Conservation (phyloP, 352 stramenopile genomes). For the Globisporangium abappressorium region DNA sequence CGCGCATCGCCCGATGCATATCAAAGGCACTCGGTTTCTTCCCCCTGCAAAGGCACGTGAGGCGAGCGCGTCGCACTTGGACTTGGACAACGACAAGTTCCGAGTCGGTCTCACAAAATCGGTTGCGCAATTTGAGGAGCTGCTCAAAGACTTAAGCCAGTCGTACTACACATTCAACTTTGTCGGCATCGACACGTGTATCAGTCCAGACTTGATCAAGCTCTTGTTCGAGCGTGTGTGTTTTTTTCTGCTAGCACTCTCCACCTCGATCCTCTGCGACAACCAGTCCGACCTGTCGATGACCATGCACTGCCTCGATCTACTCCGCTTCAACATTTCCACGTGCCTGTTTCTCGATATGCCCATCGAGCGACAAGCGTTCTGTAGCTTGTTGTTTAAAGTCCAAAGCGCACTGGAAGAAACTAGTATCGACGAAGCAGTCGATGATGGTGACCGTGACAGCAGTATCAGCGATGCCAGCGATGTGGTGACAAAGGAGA, state of each 20-base stretch:
- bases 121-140: conserved; percentile 76
- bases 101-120: conserved; percentile 60
- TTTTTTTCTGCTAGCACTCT: conserved; percentile 91
- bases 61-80: conserved; percentile 35
- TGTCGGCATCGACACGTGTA: conserved; percentile 87
- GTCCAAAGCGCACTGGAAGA: conserved; percentile 62
- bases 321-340: conserved; percentile 79
- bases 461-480: background rate
- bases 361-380: conserved; percentile 69
- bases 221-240: conserved; percentile 92
- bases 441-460: background rate
- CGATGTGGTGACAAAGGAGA: background rate
- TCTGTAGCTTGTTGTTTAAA: conserved; percentile 73
- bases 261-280: conserved; percentile 81
- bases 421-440: conserved; percentile 7
- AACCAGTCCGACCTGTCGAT: conserved; percentile 74
- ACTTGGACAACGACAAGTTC: conserved; percentile 81
- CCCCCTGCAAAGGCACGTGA: conserved; percentile 41
- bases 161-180: conserved; percentile 89
- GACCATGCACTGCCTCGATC: conserved; percentile 77
- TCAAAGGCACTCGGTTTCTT: conserved; percentile 73
- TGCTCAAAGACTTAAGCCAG: conserved; percentile 82
- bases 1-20: conserved; percentile 89
- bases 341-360: conserved; percentile 84
- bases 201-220: conserved; percentile 91